Conservation (phyloP, 1,284 basidiomycete species). For the Papiliotrema nemorosa region DNA sequence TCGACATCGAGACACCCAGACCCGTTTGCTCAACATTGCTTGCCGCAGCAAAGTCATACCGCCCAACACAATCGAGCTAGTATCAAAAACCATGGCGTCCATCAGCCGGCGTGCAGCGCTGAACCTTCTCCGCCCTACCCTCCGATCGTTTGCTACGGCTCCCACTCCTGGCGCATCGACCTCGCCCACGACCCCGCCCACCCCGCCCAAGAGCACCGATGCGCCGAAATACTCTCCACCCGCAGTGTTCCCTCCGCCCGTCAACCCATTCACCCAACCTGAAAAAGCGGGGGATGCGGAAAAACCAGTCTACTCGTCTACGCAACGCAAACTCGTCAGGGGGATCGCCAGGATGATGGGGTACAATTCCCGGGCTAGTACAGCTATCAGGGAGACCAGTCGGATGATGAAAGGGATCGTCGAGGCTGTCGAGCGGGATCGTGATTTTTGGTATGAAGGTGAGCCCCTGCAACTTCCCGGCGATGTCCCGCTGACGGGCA, state of each 20-base stretch:
- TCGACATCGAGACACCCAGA: too few relatives aligned
- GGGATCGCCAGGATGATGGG: slow-evolving; percentile 53
- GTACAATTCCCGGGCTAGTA: slow-evolving; percentile 53
- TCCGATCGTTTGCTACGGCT: slow-evolving; percentile 9
- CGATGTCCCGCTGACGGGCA: slow-evolving; percentile 36
- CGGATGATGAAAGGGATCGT: slow-evolving; percentile 56
- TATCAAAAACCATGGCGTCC: slow-evolving; percentile 8
- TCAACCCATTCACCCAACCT: slow-evolving; percentile 35
- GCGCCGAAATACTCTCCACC: background rate
- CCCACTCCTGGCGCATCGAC: background rate
- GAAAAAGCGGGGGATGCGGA: background rate
- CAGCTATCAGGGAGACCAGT: slow-evolving; percentile 55
- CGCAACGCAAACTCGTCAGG: slow-evolving; percentile 35
- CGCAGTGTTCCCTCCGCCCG: slow-evolving; percentile 37
- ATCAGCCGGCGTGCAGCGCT: slow-evolving; percentile 12
- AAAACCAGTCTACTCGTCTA: slow-evolving; percentile 25
- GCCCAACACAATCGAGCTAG: too few relatives aligned
- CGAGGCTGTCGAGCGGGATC: slow-evolving; percentile 50
- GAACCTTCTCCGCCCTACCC: background rate
- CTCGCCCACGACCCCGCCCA: background rate
- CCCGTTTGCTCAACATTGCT: background rate
- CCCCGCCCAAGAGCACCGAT: background rate
- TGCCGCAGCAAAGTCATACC: background rate
- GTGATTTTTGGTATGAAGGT: slow-evolving; percentile 51
- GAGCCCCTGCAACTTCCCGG: slow-evolving; percentile 13